phyloP scores from a whole-genome alignment of 768 basidiomycete species.

The Psilocybe tampanensis region DNA sequence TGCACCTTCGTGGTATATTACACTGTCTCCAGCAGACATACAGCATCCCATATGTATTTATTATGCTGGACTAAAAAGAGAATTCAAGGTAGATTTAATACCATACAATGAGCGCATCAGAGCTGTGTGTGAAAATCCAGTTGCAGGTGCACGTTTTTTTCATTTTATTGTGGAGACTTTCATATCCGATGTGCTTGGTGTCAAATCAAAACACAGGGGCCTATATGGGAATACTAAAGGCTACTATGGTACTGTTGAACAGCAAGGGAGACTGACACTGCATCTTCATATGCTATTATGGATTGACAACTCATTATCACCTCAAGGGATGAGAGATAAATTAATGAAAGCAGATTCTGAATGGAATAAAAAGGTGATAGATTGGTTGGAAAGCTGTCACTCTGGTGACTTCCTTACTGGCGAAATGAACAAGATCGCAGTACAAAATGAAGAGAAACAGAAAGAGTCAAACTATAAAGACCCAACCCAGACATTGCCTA shows the following conservation, averaged over 20 bases:
- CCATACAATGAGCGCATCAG: slow-evolving; percentile 33
- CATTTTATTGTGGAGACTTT: slow-evolving; percentile 29
- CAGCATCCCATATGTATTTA: slow-evolving; percentile 28
- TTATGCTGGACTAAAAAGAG: not conserved
- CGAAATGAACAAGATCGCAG: slow-evolving; percentile 20
- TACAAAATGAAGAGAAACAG: slow-evolving; percentile 18
- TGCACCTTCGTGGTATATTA: too few species aligned
- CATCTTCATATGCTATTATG: slow-evolving; percentile 37
- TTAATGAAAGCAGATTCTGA: slow-evolving; percentile 22
- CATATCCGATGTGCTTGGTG: slow-evolving; percentile 25
- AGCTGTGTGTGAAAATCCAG: slow-evolving; percentile 24
- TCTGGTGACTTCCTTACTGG: slow-evolving; percentile 32
- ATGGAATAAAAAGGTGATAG: slow-evolving; percentile 22
- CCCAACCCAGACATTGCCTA: slow-evolving; percentile 21
- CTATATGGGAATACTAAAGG: slow-evolving; percentile 28
- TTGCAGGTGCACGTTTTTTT: slow-evolving; percentile 3
- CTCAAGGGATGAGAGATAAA: slow-evolving; percentile 34
- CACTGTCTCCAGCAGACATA: slow-evolving; percentile 11
- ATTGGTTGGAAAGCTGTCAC: slow-evolving; percentile 26
- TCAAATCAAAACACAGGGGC: slow-evolving; percentile 13
- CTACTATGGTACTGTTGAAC: slow-evolving; percentile 31
- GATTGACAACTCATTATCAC: slow-evolving; percentile 26
- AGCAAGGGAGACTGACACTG: slow-evolving; percentile 32
- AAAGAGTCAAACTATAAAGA: slow-evolving; percentile 12
- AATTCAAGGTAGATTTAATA: not conserved